These are phyloP conservation scores for Aspergillus udagawae DNA, from an alignment of 2,329 filamentous ascomycete genomes.

Conservation along the genomic window DNA sequence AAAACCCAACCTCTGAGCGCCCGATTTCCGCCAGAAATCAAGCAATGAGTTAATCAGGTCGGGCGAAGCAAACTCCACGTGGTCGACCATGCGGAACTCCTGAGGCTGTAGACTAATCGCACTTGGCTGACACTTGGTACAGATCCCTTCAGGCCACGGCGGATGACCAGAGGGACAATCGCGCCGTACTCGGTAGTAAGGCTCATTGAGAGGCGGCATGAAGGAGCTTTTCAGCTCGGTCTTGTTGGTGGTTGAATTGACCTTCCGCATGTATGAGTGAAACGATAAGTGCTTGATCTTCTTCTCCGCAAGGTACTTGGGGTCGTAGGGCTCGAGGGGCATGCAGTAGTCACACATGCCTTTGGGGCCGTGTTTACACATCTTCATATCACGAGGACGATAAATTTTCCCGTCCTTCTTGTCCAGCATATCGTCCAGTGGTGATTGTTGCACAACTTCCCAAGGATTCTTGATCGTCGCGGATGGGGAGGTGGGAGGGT, in stretches of 20 bases:
- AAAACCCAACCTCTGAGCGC: conserved; percentile 79
- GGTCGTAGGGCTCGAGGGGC: conserved; percentile 88
- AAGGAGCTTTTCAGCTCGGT: conserved; percentile 90
- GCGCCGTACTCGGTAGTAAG: conserved; percentile 81
- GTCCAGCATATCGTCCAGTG: conserved; percentile 81
- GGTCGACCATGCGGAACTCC: conserved; percentile 92
- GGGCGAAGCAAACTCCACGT: conserved; percentile 89
- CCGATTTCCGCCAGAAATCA: conserved; percentile 85
- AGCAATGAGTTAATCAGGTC: conserved; percentile 84
- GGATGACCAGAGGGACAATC: conserved; percentile 92
- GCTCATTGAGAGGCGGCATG: conserved; percentile 90
- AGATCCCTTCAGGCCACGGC: conserved; percentile 92
- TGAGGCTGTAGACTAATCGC: conserved; percentile 94
- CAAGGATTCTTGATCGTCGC: conserved; percentile 78
- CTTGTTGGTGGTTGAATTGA: conserved; percentile 95
- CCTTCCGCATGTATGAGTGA: conserved; percentile 88
- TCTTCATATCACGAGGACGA: conserved; percentile 67
- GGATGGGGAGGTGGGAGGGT: conserved; percentile 55
- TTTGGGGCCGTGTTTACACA: conserved; percentile 94
- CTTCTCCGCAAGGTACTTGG: conserved; percentile 85
- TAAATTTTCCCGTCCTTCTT: conserved; percentile 85
- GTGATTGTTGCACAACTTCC: conserved; percentile 86
- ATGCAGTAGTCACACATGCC: conserved; percentile 99
- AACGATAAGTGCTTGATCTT: conserved; percentile 99
- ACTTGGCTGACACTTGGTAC: conserved; percentile 95